phyloP scores from a whole-genome alignment of 2,329 filamentous ascomycete species.

The Claviceps monticola region DNA sequence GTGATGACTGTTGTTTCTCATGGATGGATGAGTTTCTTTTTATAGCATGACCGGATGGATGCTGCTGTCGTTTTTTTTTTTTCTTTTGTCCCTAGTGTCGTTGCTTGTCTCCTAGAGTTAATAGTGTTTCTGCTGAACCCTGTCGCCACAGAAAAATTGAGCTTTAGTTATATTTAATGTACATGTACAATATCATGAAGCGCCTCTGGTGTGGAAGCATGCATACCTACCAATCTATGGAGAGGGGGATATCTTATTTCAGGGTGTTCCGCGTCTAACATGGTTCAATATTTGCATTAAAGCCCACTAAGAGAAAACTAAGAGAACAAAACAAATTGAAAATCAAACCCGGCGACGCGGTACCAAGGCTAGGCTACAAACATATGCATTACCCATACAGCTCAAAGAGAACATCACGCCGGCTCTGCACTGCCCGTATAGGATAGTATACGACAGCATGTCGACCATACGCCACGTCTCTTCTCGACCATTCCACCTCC shows the following conservation, averaged over 20 bases:
- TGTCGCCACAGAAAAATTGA: background rate
- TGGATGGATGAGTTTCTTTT: no score
- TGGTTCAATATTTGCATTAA: slow-evolving; percentile 50
- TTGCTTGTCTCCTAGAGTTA: no score
- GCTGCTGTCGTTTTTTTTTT: background rate
- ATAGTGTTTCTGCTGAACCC: background rate
- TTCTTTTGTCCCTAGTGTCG: no score
- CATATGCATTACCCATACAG: slow-evolving; percentile 16
- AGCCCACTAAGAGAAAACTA: slow-evolving; percentile 42
- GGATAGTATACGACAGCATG: slow-evolving; percentile 8
- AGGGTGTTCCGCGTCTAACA: slow-evolving; percentile 9
- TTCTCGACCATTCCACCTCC: slow-evolving; percentile 4
- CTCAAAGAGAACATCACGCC: slow-evolving; percentile 8
- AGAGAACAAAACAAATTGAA: slow-evolving; percentile 30
- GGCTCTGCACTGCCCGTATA: slow-evolving; percentile 3
- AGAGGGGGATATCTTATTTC: no score
- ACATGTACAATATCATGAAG: no score
- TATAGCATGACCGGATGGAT: background rate
- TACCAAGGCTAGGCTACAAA: slow-evolving; percentile 15
- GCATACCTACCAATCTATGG: no score
- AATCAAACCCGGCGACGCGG: slow-evolving; percentile 13
- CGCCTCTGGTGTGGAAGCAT: no score
- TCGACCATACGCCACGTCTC: slow-evolving; percentile 8
- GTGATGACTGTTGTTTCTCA: no score
- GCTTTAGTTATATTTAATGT: background rate